Evolutionary conservation across 129 eudicot genomes (phyloP).

Genomic region (Apium graveolens): DNA sequence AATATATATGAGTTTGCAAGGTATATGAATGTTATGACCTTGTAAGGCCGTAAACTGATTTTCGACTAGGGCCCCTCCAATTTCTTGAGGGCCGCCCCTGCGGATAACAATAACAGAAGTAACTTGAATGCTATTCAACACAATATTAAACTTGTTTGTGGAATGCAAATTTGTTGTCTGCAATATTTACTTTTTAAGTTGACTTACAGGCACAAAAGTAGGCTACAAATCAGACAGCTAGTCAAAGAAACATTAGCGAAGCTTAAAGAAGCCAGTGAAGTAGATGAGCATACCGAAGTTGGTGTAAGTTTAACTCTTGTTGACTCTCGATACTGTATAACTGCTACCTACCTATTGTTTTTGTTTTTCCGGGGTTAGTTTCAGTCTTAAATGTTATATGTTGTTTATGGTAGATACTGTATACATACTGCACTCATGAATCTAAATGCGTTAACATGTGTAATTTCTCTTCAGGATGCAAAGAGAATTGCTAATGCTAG

Average conservation of each 20-base stretch:
- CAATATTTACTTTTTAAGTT: conserved; percentile 8
- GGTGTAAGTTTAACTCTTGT: conserved; percentile 40
- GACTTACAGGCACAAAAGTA: conserved; percentile 62
- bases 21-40: no score
- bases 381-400: not conserved
- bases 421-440: not conserved
- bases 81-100: no score
- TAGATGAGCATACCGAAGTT: conserved; percentile 59
- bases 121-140: no score
- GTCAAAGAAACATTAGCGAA: conserved; percentile 77
- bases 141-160: not conserved
- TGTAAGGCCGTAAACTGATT: no score
- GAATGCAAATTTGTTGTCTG: not conserved
- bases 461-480: conserved; percentile 42
- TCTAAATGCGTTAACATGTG: not conserved
- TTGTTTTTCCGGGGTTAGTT: not conserved
- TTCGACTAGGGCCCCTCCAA: no score
- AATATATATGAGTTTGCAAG: no score
- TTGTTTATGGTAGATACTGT: not conserved
- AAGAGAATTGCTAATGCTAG: conserved; percentile 82
- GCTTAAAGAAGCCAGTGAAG: conserved; percentile 86
- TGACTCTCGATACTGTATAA: not conserved
- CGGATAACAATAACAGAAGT: no score
- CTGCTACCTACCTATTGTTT: not conserved
- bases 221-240: conserved; percentile 73